Evolutionary conservation across 2,329 filamentous ascomycete genomes (phyloP), one percentile per base, ranked within the genome.

Genomic region (Colletotrichum siamense): DNA sequence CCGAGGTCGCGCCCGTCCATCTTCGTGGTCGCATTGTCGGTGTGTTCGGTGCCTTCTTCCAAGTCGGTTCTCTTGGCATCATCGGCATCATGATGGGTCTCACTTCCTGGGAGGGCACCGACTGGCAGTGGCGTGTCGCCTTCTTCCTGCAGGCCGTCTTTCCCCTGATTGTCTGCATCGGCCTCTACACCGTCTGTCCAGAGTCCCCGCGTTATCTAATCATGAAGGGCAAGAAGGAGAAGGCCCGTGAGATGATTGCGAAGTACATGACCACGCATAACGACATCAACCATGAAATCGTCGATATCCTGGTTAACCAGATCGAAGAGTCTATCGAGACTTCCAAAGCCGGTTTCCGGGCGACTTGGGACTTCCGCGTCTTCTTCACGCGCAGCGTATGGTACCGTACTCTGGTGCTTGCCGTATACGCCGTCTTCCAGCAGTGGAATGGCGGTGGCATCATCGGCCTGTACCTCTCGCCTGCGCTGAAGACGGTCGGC

Each of bases 41-140:
- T 55, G 82, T 88, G 39, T 89, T 88, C 63, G 87, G 87, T 8
- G 87, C 87, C 10, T 88, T 84, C 77, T 88, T 87, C 79, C 86
- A 88, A 67, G 82, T 88, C 44, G 86, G 87, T 13, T 86, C 84
- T 75, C 80, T 88, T 32, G 81, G 81, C 16, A 88, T 87, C 80
- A 83, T 83, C 13, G 86, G 83, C 16, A 83, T 86, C 24, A 86
- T 88, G 84, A 85, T 88, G 67, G 84, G 85, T 7, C 82, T 87
- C 15, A 81, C 83, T 5, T 82, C 83, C 8, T 82, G 86, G 77
- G 77, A 83, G 18, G 82, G 81, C 26, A 22, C 44, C 0, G 82
- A 86, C 78, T 84, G 82, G 78, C 79, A 82, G 68, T 87, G 85
- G 84, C 82, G 84, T 10, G 77, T 82, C 15, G 84, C 86, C 8